phyloP scores from a whole-genome alignment of 2,329 filamentous ascomycete genomes.

The Trichoderma lentiforme region DNA sequence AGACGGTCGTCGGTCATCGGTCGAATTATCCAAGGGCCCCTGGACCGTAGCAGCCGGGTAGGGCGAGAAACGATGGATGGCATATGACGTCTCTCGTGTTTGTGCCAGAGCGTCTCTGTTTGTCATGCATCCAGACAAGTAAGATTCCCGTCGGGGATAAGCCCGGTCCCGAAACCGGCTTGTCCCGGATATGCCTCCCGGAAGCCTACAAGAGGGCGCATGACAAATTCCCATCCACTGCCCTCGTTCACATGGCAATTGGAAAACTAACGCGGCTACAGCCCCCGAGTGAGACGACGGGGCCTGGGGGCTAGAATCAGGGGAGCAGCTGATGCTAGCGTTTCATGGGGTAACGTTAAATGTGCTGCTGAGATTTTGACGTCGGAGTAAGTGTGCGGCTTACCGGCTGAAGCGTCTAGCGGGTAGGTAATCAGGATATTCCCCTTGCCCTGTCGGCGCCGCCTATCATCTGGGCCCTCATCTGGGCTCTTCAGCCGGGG shows the following conservation, averaged over 20 bases:
- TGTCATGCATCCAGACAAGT: not conserved
- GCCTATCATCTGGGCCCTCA: not conserved
- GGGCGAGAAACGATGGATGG: not conserved
- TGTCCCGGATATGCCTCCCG: not conserved
- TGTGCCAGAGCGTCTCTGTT: not conserved
- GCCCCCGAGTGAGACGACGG: not conserved
- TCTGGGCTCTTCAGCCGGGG: not conserved
- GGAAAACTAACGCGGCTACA: not conserved
- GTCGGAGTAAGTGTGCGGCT: not conserved
- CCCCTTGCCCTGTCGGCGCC: not conserved
- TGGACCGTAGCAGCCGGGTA: not conserved
- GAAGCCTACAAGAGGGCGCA: not conserved
- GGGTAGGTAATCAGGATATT: not conserved
- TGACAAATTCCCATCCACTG: not conserved
- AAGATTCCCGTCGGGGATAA: not conserved
- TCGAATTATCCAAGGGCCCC: not conserved
- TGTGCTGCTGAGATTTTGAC: not conserved
- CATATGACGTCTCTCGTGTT: not conserved
- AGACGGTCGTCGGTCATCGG: not conserved
- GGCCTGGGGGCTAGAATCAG: conserved; percentile 1
- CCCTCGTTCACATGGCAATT: not conserved
- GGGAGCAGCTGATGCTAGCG: not conserved
- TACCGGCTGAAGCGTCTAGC: not conserved
- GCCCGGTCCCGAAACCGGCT: not conserved
- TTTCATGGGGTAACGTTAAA: not conserved